A percentile compares a stretch with the other conserved stretches of the same genome.
Evolutionary conservation across 2,329 filamentous ascomycete species (phyloP).

Genomic region (Ophiostoma himal-ulmi): DNA sequence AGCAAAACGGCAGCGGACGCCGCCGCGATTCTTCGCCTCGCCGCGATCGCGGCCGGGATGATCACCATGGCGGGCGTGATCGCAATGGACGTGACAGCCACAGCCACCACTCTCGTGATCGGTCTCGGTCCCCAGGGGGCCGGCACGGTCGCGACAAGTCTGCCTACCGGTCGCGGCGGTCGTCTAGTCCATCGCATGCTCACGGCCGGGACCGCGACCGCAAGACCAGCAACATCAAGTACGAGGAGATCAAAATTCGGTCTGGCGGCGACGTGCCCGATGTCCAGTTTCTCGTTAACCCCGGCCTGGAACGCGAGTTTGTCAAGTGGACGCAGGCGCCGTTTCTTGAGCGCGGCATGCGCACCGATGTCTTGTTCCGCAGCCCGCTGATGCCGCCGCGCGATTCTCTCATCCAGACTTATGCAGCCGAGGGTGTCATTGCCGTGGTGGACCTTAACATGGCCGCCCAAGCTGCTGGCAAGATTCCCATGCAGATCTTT

Average conservation of each 20-base stretch:
- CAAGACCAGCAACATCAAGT: constrained; percentile 36
- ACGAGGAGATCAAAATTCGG: constrained; percentile 38
- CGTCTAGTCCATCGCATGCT: constrained; percentile 53
- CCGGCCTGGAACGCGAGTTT: constrained; percentile 73
- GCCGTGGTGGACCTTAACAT: constrained; percentile 74
- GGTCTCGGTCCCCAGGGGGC: constrained; percentile 64
- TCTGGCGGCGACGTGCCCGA: constrained; percentile 74
- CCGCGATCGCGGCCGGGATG: constrained; percentile 30
- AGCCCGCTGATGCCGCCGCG: constrained; percentile 65
- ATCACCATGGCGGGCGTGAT: constrained; percentile 9
- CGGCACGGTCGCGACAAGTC: constrained; percentile 33
- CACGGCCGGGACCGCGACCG: not conserved
- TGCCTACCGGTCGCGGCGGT: constrained; percentile 56
- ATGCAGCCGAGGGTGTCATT: constrained; percentile 82
- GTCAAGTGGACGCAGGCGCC: constrained; percentile 73
- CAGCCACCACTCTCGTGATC: constrained; percentile 46
- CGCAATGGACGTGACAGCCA: constrained; percentile 39
- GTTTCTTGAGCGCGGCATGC: constrained; percentile 66
- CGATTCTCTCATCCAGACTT: constrained; percentile 71
- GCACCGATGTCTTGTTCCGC: constrained; percentile 72
- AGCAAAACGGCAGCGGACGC: not conserved
- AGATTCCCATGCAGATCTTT: constrained; percentile 78
- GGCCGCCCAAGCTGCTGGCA: constrained; percentile 61
- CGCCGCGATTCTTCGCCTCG: constrained; percentile 49
- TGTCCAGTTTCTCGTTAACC: constrained; percentile 77